Base-by-base conservation (phyloP, 2,329 filamentous ascomycete species). In the Thielaviopsis ethacetica region DNA sequence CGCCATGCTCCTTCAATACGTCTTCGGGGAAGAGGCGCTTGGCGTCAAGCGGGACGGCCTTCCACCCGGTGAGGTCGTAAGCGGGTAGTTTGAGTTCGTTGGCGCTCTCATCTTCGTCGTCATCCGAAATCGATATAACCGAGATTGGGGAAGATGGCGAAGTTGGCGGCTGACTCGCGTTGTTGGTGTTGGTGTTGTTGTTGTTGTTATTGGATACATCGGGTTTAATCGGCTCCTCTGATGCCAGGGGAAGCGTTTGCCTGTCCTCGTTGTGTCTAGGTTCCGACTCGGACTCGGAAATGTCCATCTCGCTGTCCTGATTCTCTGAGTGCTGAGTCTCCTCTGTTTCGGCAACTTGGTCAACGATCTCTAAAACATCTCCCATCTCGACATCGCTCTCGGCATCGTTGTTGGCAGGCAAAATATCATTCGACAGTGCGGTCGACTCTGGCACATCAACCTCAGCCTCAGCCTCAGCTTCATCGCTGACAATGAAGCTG, bases 401-500 rank as follows among this genome's bases (percentile, higher is more conserved):
- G 5, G 22, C 55, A 7, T 47, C 47, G 27, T 10, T 57, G 13
- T 38, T 13, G 53, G 9, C 24, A 27, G 26, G 30, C 22, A 49
- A 26, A 44, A 2, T 17, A 54, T 30, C 21, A 38, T 24, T 52
- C 12, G 52, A 13, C 10, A 9, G 13, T 1, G 21, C 57, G 49
- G 57, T 50, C 10, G 58, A 59, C 1, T 41, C 55, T 7, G 26
- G 49, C 7, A 53, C 53, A 47, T 56, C 15, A 30, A 53, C 53
- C 41, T 56, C 15, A 30, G 30, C 12, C n/a, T 27, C 10, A 21
- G 13, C 13, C 17, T 27, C 24, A n/a, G 26, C 2, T 56, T 61
- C 65, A 56, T 73, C 71, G 19, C 71, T 65, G 27, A 80, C 71
- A 53, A 85, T 68, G 61, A 84, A 83, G 52, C 72, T 69, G 4